Conservation (phyloP, 768 basidiomycete genomes). For the Leccinum subgranulosum region DNA sequence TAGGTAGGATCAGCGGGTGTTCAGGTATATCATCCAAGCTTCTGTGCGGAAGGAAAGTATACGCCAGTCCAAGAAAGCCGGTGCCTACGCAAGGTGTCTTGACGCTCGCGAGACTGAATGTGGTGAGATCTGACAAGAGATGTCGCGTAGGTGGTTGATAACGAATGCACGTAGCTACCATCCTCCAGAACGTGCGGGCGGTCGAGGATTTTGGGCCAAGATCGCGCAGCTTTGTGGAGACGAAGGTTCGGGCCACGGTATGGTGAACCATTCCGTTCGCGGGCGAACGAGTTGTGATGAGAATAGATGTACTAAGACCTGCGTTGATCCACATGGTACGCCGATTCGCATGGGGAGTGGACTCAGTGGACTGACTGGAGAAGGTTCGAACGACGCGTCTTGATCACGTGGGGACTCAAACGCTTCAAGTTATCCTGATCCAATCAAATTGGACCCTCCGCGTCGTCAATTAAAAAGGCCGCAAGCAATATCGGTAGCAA, state of each 20-base stretch:
- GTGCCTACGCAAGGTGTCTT: conserved; percentile 18
- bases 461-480: too few relatives aligned
- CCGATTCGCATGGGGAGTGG: background rate
- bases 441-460: too few relatives aligned
- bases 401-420: conserved; percentile 17
- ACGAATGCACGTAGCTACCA: conserved; percentile 23
- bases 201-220: conserved; percentile 24
- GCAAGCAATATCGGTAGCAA: too few relatives aligned
- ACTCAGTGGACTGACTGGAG: too few relatives aligned
- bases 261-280: conserved; percentile 30
- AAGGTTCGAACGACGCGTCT: conserved; percentile 6
- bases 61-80: conserved; percentile 21
- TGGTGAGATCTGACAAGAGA: conserved; percentile 18
- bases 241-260: conserved; percentile 23
- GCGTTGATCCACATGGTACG: conserved; percentile 26
- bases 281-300: conserved; percentile 21
- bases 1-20: conserved; percentile 9
- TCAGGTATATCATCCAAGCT: conserved; percentile 21
- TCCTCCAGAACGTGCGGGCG: conserved; percentile 23
- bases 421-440: too few relatives aligned
- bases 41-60: background rate
- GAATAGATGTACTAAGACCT: conserved; percentile 25
- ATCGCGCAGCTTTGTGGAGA: conserved; percentile 25
- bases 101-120: conserved; percentile 26
- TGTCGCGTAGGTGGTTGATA: conserved; percentile 22